phyloP scores from a whole-genome alignment of 1,284 basidiomycete genomes.

The Tremellales sp. region DNA sequence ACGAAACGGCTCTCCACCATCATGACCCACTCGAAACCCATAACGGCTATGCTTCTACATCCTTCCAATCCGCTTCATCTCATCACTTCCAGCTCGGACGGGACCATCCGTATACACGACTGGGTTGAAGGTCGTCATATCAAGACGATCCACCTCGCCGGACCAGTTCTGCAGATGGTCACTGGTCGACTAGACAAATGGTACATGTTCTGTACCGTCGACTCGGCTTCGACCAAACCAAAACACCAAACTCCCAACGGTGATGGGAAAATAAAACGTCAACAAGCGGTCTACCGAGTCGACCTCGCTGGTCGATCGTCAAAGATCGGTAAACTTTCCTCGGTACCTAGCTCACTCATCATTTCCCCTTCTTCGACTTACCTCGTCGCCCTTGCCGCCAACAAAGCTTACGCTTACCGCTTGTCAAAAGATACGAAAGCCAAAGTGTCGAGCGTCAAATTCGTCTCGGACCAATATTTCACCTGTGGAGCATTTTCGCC shows the following conservation, averaged over 20 bases:
- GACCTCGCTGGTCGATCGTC: background rate
- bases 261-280: background rate
- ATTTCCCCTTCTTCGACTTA: slow-evolving; percentile 68
- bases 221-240: background rate
- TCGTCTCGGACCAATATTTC: slow-evolving; percentile 58
- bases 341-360: slow-evolving; percentile 48
- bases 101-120: slow-evolving; percentile 86
- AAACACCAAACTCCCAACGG: background rate
- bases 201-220: slow-evolving; percentile 34
- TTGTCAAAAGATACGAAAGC: slow-evolving; percentile 36
- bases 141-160: slow-evolving; percentile 57
- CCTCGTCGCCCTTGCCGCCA: slow-evolving; percentile 73
- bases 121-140: slow-evolving; percentile 80
- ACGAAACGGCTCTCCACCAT: slow-evolving; percentile 75
- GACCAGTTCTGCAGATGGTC: slow-evolving; percentile 23
- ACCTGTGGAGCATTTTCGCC: slow-evolving; percentile 89
- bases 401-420: slow-evolving; percentile 78
- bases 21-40: slow-evolving; percentile 53
- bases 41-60: slow-evolving; percentile 74
- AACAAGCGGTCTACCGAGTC: background rate
- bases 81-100: slow-evolving; percentile 79
- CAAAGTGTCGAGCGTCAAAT: slow-evolving; percentile 65
- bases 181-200: slow-evolving; percentile 19
- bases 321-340: slow-evolving; percentile 31
- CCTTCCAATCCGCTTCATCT: slow-evolving; percentile 86